A percentile compares a stretch with the other conserved stretches of the same genome.
phyloP scores from a whole-genome alignment of 116 monocot species.

The Zostera marina region DNA sequence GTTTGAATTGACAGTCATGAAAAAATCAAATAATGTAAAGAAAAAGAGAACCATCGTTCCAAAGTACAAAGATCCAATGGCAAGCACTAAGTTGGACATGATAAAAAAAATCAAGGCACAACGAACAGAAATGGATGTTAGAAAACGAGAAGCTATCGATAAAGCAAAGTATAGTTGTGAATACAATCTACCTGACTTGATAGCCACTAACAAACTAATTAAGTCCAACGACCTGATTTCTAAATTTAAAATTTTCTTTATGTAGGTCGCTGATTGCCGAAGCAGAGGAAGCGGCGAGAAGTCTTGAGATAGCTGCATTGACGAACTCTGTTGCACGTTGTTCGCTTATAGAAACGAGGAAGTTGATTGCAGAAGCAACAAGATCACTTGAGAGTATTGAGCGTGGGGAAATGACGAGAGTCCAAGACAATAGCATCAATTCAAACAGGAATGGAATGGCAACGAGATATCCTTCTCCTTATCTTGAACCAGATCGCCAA shows the following conservation, averaged over 20 bases:
- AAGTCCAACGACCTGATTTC: neutral
- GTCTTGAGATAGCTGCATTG: slow-evolving; percentile 65
- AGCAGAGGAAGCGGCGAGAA: slow-evolving; percentile 78
- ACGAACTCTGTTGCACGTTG: slow-evolving; percentile 67
- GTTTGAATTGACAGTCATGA: slow-evolving; percentile 15
- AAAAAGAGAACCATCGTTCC: slow-evolving; percentile 32
- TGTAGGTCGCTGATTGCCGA: slow-evolving; percentile 64
- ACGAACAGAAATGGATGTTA: slow-evolving; percentile 44
- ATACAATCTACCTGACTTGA: neutral
- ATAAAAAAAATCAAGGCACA: slow-evolving; percentile 68
- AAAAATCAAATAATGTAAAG: slow-evolving; percentile 13
- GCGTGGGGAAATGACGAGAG: slow-evolving; percentile 6
- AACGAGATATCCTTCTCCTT: slow-evolving; percentile 2
- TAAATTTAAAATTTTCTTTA: neutral
- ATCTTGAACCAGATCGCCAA: neutral
- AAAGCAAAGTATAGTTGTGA: slow-evolving; percentile 55
- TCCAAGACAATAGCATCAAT: slow-evolving; percentile 9
- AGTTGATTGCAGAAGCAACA: slow-evolving; percentile 66
- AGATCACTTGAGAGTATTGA: slow-evolving; percentile 46
- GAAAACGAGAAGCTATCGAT: slow-evolving; percentile 51
- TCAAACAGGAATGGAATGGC: neutral
- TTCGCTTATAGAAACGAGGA: slow-evolving; percentile 78
- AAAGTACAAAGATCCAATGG: slow-evolving; percentile 78
- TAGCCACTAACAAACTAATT: neutral
- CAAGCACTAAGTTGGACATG: slow-evolving; percentile 74